Conservation (phyloP, 306 rosid genomes). For the Gillenia trifoliata region DNA sequence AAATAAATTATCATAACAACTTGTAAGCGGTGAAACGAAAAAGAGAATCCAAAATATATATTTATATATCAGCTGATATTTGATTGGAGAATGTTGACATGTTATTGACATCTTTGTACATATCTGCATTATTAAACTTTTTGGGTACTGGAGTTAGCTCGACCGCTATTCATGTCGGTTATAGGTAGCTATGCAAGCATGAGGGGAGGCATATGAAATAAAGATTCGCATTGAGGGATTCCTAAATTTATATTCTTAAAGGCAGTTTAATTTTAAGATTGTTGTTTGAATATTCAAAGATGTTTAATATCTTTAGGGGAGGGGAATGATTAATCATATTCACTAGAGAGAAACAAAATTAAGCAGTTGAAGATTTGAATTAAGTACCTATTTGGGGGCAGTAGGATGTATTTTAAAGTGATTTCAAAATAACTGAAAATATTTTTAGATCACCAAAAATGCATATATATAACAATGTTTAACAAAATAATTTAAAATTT, state of each 20-base stretch:
- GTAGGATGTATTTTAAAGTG: too few species aligned
- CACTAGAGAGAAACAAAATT: neutral
- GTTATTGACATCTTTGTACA: constrained; percentile 5
- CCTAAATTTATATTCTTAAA: neutral
- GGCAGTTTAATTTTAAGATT: neutral
- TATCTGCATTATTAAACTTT: neutral
- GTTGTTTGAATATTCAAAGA: neutral
- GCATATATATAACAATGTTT: too few species aligned
- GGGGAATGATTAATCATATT: neutral
- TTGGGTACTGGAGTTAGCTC: neutral
- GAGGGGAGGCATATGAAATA: neutral
- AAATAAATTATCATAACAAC: neutral
- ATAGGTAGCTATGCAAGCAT: neutral
- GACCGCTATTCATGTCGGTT: neutral
- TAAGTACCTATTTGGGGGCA: too few species aligned
- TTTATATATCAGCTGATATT: neutral
- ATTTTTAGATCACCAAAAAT: too few species aligned
- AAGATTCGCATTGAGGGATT: neutral
- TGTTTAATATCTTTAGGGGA: neutral
- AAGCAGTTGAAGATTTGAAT: neutral
- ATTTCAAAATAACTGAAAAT: too few species aligned
- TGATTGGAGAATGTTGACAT: constrained; percentile 23
- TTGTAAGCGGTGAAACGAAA: neutral
- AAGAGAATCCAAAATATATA: neutral
- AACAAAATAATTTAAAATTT: too few species aligned